A percentile compares a stretch with the other conserved stretches of the same genome.
phyloP scores from a whole-genome alignment of 345 rosid species.

The Gossypium rotundifolium region DNA sequence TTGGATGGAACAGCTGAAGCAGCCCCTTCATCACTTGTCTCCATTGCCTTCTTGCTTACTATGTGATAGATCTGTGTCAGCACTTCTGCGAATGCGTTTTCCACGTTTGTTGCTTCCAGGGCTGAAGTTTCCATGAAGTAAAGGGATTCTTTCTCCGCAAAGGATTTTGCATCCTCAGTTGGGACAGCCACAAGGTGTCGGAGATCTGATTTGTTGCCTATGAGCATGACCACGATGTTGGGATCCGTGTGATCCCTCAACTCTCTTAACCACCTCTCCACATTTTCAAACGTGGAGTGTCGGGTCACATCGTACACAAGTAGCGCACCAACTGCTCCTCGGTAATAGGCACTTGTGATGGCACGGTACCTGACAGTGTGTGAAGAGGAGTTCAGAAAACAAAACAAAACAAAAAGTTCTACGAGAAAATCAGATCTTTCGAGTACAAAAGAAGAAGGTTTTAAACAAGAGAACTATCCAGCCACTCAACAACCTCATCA shows the following conservation, averaged over 20 bases:
- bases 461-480: neutral
- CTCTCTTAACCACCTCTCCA: conserved; percentile 89
- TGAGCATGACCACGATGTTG: conserved; percentile 85
- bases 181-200: conserved; percentile 86
- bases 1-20: conserved; percentile 55
- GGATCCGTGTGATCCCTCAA: conserved; percentile 92
- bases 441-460: neutral
- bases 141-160: conserved; percentile 75
- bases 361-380: conserved; percentile 66
- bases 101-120: conserved; percentile 79
- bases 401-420: neutral
- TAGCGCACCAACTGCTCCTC: conserved; percentile 91
- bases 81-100: conserved; percentile 82
- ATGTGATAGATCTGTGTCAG: conserved; percentile 76
- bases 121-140: conserved; percentile 96
- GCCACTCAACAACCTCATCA: neutral
- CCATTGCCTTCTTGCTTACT: conserved; percentile 89
- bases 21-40: conserved; percentile 45
- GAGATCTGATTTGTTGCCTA: conserved; percentile 88
- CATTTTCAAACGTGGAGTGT: conserved; percentile 84
- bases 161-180: conserved; percentile 77
- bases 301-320: conserved; percentile 87
- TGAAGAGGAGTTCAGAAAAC: neutral
- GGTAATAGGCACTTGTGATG: conserved; percentile 89
- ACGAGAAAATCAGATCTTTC: neutral